These are phyloP conservation scores for Corymbia calophylla DNA, from an alignment of 441 rosid species.

Conservation along the genomic window DNA sequence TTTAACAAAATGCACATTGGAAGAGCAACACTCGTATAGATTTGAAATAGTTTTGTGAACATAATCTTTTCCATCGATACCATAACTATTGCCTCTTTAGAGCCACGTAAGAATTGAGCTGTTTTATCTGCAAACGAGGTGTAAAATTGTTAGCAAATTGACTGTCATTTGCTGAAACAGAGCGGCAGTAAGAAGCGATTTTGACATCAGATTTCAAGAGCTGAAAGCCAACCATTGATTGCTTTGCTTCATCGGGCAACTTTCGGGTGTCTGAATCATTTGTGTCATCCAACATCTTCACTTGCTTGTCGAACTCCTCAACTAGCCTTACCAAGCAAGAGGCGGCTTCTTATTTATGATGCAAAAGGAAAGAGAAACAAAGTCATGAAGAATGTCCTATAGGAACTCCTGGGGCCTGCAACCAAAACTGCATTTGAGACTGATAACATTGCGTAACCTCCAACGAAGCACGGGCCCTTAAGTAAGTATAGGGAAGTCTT, in stretches of 20 bases:
- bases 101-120: conserved; percentile 83
- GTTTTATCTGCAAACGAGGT: conserved; percentile 57
- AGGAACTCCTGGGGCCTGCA: not conserved
- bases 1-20: not conserved
- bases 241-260: conserved; percentile 68
- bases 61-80: not conserved
- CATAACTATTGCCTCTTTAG: conserved; percentile 34
- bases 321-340: conserved; percentile 49
- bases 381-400: not conserved
- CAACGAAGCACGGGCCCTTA: not conserved
- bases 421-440: not conserved
- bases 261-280: conserved; percentile 50
- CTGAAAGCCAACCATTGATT: conserved; percentile 44
- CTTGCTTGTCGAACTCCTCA: conserved; percentile 77
- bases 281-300: conserved; percentile 49
- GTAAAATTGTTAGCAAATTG: not conserved
- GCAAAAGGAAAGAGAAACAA: not conserved
- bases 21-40: not conserved
- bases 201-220: not conserved
- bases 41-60: not conserved
- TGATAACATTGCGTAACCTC: not conserved
- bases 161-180: not conserved
- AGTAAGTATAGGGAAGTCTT: not conserved
- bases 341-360: not conserved
- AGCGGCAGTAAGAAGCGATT: not conserved